phyloP scores from a whole-genome alignment of 2,329 filamentous ascomycete genomes.

The Hymenoscyphus fraxineus region DNA sequence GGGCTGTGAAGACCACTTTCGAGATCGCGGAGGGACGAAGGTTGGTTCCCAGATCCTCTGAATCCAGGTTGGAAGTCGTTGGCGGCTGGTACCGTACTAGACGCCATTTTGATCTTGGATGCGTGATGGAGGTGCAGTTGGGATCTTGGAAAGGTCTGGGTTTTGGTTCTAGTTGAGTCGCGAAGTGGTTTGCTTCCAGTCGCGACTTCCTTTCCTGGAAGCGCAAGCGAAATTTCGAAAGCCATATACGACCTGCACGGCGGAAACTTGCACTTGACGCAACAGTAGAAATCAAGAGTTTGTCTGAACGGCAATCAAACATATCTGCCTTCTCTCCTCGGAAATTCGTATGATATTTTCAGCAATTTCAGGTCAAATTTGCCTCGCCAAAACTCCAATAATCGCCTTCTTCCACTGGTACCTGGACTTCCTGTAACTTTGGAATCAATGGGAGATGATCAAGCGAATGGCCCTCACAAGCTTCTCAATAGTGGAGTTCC shows the following conservation, averaged over 20 bases:
- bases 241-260: background rate
- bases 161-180: background rate
- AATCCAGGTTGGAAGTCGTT: no score
- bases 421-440: conserved; percentile 7
- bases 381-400: background rate
- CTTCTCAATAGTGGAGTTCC: conserved; percentile 12
- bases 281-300: no score
- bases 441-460: conserved; percentile 6
- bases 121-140: background rate
- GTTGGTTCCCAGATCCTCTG: background rate
- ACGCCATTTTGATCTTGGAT: background rate
- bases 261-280: background rate
- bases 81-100: background rate
- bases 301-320: background rate
- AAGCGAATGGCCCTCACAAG: conserved; percentile 13
- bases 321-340: background rate
- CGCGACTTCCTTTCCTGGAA: background rate
- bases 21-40: background rate
- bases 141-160: background rate
- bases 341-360: background rate
- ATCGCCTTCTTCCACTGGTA: background rate
- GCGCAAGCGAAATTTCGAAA: background rate
- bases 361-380: background rate
- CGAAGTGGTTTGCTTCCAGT: background rate
- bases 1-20: background rate